phyloP scores from a whole-genome alignment of 169 alveolate genomes.

The Theileria equi region DNA sequence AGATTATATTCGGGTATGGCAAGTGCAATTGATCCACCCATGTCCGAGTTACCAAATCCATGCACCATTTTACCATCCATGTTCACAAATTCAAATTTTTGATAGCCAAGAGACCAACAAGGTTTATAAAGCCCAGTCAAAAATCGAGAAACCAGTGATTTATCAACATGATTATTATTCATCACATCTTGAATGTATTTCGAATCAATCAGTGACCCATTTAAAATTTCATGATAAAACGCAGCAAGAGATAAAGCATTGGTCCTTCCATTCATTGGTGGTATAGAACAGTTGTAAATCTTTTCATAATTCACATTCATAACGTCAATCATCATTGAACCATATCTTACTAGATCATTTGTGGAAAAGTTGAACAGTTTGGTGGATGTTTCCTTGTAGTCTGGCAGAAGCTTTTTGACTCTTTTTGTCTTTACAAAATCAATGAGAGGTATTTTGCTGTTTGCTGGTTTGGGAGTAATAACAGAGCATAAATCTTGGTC shows the following conservation, averaged over 20 bases:
- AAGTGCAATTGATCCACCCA: slow-evolving; percentile 51
- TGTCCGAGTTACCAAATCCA: slow-evolving; percentile 57
- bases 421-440: too few species aligned
- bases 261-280: slow-evolving; percentile 45
- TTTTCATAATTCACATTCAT: slow-evolving; percentile 23
- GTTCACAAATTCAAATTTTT: slow-evolving; percentile 31
- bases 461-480: too few species aligned
- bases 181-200: slow-evolving; percentile 19
- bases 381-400: too few species aligned
- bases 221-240: slow-evolving; percentile 32
- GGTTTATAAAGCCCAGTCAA: slow-evolving; percentile 36
- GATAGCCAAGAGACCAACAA: slow-evolving; percentile 56
- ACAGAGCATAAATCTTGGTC: too few species aligned
- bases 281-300: slow-evolving; percentile 44
- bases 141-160: slow-evolving; percentile 14
- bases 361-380: too few species aligned
- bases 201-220: slow-evolving; percentile 20
- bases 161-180: slow-evolving; percentile 24
- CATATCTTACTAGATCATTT: slow-evolving; percentile 25
- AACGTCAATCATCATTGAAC: slow-evolving; percentile 34
- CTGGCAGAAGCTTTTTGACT: too few species aligned
- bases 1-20: slow-evolving; percentile 45
- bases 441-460: too few species aligned
- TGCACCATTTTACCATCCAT: not conserved
- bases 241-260: slow-evolving; percentile 44